Evolutionary conservation across 192 early-diverging fungal species (phyloP), one percentile per base, ranked within the genome.

Genomic region (Spinellus fusiger): DNA sequence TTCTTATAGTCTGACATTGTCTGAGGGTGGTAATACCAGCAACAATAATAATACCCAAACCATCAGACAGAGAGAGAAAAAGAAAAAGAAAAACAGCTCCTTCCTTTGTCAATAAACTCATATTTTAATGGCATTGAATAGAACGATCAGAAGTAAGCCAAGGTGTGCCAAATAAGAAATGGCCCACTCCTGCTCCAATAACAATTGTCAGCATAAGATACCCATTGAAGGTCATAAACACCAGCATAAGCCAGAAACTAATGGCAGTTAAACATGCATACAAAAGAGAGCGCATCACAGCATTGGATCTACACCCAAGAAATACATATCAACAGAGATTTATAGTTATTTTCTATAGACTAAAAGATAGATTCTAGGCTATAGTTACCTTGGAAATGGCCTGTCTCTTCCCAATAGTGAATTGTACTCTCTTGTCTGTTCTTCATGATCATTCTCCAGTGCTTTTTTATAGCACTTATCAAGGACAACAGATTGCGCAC

Each of bases 181-280:
- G 79, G 5, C 89, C 89, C 20, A 83, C 44, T 20, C 78, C 79
- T 18, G 89, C 83, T 18, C 89, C 89, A 35, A 82, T 57, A 32
- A 87, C 77, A 0, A 84, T 82, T 13, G 80, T 76, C 6, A 85
- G 65, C 68, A 91, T 88, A 5, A 91, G 77, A 69, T 75, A 91
- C 23, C 84, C 85, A 59, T 91, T 91, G 71, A 89, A 91, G 0
- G 89, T 91, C 89, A 91, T 91, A 61, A 91, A 91, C 38, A 91
- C 81, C 8, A 91, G 78, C 89, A 91, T 91, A 0, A 89, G 56
- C 23, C 85, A 84, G 62, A 87, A 86, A 27, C 85, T 86, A 44
- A 88, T 79, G 46, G 76, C 80, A 10, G 86, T 84, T 59, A 85
- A 72, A 4, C 81, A 63, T 29, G 84, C 83, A 58, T 91, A 88